Evolutionary conservation across 768 basidiomycete genomes (phyloP).

Genomic region (Mycena albidolilacea): DNA sequence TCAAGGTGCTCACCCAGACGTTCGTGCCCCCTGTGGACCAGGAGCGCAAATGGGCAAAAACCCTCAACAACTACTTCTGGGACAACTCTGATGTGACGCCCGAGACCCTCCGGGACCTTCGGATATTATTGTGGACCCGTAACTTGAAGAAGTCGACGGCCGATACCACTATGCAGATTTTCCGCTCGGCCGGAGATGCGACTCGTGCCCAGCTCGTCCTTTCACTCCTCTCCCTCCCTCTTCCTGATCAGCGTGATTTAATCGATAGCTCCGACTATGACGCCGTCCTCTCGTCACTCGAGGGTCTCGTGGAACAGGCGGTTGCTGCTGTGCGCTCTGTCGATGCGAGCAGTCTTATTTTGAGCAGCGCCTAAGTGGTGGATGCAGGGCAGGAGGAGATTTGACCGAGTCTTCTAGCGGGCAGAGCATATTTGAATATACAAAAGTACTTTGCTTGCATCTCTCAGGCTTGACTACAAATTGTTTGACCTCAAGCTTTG

Average conservation of each 20-base stretch:
- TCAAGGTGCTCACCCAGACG: slow-evolving; percentile 30
- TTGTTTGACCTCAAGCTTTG: no score
- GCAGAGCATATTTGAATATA: neutral
- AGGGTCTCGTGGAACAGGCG: slow-evolving; percentile 18
- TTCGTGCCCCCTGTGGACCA: slow-evolving; percentile 24
- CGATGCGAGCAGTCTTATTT: slow-evolving; percentile 14
- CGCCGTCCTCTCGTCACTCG: slow-evolving; percentile 21
- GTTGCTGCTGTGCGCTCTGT: slow-evolving; percentile 23
- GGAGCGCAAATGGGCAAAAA: slow-evolving; percentile 9
- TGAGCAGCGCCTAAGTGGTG: neutral
- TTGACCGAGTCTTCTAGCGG: slow-evolving; percentile 6
- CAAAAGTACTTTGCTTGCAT: no score
- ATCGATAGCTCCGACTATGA: slow-evolving; percentile 9
- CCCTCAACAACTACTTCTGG: slow-evolving; percentile 12
- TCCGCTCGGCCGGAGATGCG: slow-evolving; percentile 11
- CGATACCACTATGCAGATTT: neutral
- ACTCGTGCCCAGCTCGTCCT: slow-evolving; percentile 10
- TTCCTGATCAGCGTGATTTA: neutral
- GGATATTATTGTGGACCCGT: slow-evolving; percentile 11
- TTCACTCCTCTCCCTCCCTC: slow-evolving; percentile 28
- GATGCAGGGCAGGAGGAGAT: slow-evolving; percentile 7
- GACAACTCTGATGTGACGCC: slow-evolving; percentile 12
- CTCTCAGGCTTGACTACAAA: no score
- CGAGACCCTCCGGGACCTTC: neutral
- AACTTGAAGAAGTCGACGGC: neutral